These are phyloP conservation scores for Ceratobasidium sp. DNA, from an alignment of 1,284 basidiomycete genomes.

Conservation along the genomic window DNA sequence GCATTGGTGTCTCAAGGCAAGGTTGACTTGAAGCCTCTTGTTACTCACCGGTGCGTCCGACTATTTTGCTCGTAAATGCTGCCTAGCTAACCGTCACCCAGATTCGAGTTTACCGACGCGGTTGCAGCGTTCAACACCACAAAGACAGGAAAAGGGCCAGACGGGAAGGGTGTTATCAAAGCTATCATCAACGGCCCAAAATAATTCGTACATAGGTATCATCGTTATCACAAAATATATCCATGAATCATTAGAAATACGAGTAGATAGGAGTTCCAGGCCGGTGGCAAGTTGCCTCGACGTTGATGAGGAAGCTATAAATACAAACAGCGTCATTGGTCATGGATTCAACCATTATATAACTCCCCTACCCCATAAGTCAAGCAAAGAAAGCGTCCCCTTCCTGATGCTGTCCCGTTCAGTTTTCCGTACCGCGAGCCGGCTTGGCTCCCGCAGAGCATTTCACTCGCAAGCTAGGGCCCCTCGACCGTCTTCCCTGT, in stretches of 20 bases:
- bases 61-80: neutral
- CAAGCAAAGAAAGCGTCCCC: too few relatives aligned
- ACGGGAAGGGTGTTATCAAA: slow-evolving; percentile 62
- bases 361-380: neutral
- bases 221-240: neutral
- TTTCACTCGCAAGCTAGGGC: slow-evolving; percentile 13
- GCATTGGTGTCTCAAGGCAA: slow-evolving; percentile 61
- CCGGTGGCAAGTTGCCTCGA: neutral
- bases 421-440: slow-evolving; percentile 6
- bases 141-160: slow-evolving; percentile 73
- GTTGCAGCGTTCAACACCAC: slow-evolving; percentile 63
- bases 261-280: neutral
- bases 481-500: slow-evolving; percentile 1
- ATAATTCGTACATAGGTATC: slow-evolving; percentile 19
- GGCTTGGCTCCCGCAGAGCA: slow-evolving; percentile 2
- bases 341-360: neutral
- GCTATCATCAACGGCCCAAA: slow-evolving; percentile 79
- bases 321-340: slow-evolving; percentile 17
- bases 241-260: neutral
- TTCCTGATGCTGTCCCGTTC: slow-evolving; percentile 28
- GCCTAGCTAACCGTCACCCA: slow-evolving; percentile 10
- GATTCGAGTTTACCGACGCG: slow-evolving; percentile 60
- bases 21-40: slow-evolving; percentile 62
- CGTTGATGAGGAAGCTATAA: slow-evolving; percentile 5
- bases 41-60: slow-evolving; percentile 67